Base-by-base conservation (phyloP, 345 rosid genomes). In the Lepidium sativum region DNA sequence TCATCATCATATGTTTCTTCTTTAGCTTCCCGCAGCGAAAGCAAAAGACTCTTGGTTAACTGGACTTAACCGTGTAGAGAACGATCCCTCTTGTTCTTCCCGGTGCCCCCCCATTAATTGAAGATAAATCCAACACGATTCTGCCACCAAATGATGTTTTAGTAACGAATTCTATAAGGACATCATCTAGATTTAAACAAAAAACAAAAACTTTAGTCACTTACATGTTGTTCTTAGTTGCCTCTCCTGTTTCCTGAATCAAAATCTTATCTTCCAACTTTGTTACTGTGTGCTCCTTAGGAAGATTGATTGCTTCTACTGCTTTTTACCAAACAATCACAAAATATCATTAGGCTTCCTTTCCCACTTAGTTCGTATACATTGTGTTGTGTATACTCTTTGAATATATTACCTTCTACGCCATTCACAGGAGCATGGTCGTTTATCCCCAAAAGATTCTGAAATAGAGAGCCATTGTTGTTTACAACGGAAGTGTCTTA, bases 71-170 rank as follows among this genome's bases (percentile, higher is more conserved):
- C 1, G 78, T 33, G 44, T 74, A 69, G 40, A 86, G 71, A 14
- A 76, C 76, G 14, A 94, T 79, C 65, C 96, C 99, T 67, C 99
- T 82, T 13, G 99, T 94, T 77, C 88, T 81, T 57, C 95, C 85
- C 0, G 99, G 96, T 25, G 96, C 96, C 29, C 99, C 99, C 2
- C 89, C 96, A 34, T 77, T 85, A 13, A 86, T 81, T 5, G 80
- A 55, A 59, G 96, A 86, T 40, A 83, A 76, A 65, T 94, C 95
- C 87, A 90, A 63, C 34, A 77, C 89, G 20, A 84, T 79, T 80
- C 99, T 92, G 81, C 34, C 20, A 74, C 53, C 74, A 54, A 23
- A 54, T 39, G 8, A 65, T 14, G 53, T 16, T 49, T 49, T 50
- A 42, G 42, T 49, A 64, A 5, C 17, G 17, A 41, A 37, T 42